A percentile compares a stretch with the other conserved stretches of the same genome.
phyloP scores from a whole-genome alignment of 169 alveolate species.

The Fabrea salina region DNA sequence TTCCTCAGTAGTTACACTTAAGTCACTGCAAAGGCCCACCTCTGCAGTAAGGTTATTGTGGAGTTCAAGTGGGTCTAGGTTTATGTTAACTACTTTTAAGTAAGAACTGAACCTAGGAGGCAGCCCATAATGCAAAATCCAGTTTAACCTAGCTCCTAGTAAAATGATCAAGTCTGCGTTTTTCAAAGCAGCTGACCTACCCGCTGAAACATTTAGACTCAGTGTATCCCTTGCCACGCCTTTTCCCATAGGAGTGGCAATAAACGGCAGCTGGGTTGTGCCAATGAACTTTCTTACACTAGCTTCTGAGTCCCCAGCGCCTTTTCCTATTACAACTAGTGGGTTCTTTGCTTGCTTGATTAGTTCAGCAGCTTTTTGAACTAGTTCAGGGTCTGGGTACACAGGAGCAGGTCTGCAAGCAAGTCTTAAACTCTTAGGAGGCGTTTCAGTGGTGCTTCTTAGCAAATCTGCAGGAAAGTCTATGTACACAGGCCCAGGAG shows the following conservation, averaged over 20 bases:
- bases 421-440: not conserved
- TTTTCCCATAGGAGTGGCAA: conserved; percentile 79
- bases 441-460: not conserved
- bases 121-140: conserved; percentile 75
- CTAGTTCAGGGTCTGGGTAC: conserved; percentile 31
- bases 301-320: conserved; percentile 53
- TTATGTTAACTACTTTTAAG: conserved; percentile 60
- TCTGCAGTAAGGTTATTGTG: conserved; percentile 28
- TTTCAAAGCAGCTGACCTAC: conserved; percentile 60
- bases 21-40: conserved; percentile 39
- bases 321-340: conserved; percentile 66
- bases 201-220: conserved; percentile 46
- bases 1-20: not conserved
- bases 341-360: conserved; percentile 60
- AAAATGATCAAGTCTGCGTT: conserved; percentile 68
- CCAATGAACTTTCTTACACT: conserved; percentile 52
- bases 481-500: conserved; percentile 78
- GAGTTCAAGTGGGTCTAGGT: conserved; percentile 34
- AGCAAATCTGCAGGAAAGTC: conserved; percentile 71
- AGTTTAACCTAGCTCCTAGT: conserved; percentile 68
- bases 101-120: conserved; percentile 65
- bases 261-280: conserved; percentile 55
- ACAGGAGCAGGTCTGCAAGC: conserved; percentile 33
- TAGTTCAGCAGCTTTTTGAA: conserved; percentile 28
- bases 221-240: conserved; percentile 62